phyloP scores from a whole-genome alignment of 768 basidiomycete species.

The Tubosaeta sp. region DNA sequence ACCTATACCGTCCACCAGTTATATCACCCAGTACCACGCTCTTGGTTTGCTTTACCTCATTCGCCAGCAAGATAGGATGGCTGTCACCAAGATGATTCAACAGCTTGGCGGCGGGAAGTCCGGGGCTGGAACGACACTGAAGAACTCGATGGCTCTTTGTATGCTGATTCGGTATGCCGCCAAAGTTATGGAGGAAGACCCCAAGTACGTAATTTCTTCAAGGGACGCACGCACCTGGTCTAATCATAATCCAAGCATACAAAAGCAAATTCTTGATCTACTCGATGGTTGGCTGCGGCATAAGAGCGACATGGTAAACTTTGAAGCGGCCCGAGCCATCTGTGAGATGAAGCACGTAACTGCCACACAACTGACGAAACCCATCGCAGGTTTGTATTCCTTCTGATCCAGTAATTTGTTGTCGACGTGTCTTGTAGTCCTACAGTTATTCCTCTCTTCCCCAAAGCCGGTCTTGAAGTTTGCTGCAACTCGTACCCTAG shows the following conservation, averaged over 20 bases:
- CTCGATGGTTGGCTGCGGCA: slow-evolving; percentile 94
- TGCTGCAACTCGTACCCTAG: slow-evolving; percentile 93
- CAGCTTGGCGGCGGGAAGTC: slow-evolving; percentile 89
- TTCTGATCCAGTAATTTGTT: not conserved
- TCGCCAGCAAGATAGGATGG: slow-evolving; percentile 97
- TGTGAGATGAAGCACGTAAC: slow-evolving; percentile 92
- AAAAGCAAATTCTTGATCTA: slow-evolving; percentile 89
- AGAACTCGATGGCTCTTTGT: slow-evolving; percentile 96
- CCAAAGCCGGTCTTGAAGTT: slow-evolving; percentile 95
- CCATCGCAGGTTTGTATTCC: slow-evolving; percentile 72
- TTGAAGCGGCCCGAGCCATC: slow-evolving; percentile 95
- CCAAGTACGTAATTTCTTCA: slow-evolving; percentile 64
- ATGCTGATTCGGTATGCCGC: slow-evolving; percentile 98
- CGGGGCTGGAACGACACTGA: slow-evolving; percentile 77
- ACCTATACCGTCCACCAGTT: slow-evolving; percentile 81
- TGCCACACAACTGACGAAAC: slow-evolving; percentile 71
- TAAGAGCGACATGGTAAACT: slow-evolving; percentile 99
- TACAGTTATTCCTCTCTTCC: slow-evolving; percentile 94
- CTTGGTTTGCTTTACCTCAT: slow-evolving; percentile 91
- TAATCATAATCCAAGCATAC: slow-evolving; percentile 50
- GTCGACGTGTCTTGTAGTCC: slow-evolving; percentile 45
- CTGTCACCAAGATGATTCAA: slow-evolving; percentile 98
- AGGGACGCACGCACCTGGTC: not conserved
- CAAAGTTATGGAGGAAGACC: slow-evolving; percentile 99
- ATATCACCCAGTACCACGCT: slow-evolving; percentile 96